These are phyloP conservation scores for Trametes cingulata DNA, from an alignment of 768 basidiomycete species.

Conservation along the genomic window DNA sequence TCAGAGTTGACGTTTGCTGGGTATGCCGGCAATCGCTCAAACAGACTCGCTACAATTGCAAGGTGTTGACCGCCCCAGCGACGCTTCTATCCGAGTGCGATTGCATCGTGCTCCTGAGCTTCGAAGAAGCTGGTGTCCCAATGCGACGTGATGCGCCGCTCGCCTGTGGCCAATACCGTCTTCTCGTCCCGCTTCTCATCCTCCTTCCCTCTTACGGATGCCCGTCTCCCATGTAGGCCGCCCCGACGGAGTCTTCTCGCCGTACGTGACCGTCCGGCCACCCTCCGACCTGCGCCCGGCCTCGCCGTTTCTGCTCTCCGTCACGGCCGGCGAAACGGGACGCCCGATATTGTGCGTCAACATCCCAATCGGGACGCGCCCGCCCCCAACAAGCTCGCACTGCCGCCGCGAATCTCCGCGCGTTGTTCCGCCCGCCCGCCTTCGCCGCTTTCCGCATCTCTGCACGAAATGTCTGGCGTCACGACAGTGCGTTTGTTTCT, in stretches of 20 bases:
- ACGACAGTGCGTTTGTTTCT: neutral
- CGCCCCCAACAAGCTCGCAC: too few species aligned
- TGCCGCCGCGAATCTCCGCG: neutral
- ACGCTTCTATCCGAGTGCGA: conserved; percentile 5
- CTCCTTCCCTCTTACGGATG: neutral
- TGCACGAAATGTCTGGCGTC: neutral
- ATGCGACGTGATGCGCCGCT: conserved; percentile 6
- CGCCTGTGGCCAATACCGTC: neutral
- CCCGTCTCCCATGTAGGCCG: neutral
- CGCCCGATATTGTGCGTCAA: too few species aligned
- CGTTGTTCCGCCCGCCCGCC: neutral
- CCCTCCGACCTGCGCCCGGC: too few species aligned
- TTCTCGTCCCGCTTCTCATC: neutral
- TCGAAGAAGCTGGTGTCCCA: neutral
- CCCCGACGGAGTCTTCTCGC: neutral
- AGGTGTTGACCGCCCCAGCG: neutral
- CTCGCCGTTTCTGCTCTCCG: too few species aligned
- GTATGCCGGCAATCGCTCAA: neutral
- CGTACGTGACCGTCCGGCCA: neutral
- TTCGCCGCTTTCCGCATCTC: too few species aligned
- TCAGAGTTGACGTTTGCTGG: neutral
- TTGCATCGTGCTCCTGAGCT: neutral
- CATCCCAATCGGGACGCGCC: too few species aligned
- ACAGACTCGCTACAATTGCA: neutral
- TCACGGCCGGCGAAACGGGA: too few species aligned